Conservation (phyloP, 2,329 filamentous ascomycete species). For the Pezizomycotina sp. region DNA sequence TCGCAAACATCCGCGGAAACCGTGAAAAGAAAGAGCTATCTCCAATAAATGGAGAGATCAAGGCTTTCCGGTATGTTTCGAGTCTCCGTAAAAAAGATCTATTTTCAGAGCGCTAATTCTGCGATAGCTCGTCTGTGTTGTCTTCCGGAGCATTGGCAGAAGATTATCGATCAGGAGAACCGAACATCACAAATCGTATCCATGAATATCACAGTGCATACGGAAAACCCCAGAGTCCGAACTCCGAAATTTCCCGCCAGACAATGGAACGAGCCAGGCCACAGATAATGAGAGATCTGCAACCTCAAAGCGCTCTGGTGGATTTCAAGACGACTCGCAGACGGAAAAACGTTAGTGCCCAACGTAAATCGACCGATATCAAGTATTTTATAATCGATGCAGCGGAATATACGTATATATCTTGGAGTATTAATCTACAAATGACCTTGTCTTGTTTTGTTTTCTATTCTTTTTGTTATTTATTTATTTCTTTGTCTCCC, state of each 20-base stretch:
- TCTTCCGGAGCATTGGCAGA: constrained; percentile 85
- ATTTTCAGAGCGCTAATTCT: constrained; percentile 24
- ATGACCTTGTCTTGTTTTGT: no score
- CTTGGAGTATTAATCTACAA: no score
- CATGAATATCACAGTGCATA: no score
- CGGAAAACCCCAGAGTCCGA: constrained; percentile 3
- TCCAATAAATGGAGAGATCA: constrained; percentile 63
- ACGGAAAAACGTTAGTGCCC: constrained; percentile 3
- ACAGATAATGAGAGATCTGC: constrained; percentile 2
- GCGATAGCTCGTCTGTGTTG: constrained; percentile 64
- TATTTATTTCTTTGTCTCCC: no score
- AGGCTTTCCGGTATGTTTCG: constrained; percentile 98
- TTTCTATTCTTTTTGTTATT: no score
- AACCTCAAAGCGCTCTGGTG: background rate
- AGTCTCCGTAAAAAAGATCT: no score
- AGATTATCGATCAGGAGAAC: constrained; percentile 77
- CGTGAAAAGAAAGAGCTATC: constrained; percentile 42
- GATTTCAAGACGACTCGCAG: constrained; percentile 4
- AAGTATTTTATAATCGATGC: no score
- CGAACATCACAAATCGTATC: constrained; percentile 13
- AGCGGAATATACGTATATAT: no score
- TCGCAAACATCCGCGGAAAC: constrained; percentile 44
- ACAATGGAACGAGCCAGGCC: constrained; percentile 2
- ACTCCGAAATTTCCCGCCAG: constrained; percentile 6
- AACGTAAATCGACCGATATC: no score